Evolutionary conservation across 768 basidiomycete species (phyloP).

Genomic region (Neoboletus subvelutipes): DNA sequence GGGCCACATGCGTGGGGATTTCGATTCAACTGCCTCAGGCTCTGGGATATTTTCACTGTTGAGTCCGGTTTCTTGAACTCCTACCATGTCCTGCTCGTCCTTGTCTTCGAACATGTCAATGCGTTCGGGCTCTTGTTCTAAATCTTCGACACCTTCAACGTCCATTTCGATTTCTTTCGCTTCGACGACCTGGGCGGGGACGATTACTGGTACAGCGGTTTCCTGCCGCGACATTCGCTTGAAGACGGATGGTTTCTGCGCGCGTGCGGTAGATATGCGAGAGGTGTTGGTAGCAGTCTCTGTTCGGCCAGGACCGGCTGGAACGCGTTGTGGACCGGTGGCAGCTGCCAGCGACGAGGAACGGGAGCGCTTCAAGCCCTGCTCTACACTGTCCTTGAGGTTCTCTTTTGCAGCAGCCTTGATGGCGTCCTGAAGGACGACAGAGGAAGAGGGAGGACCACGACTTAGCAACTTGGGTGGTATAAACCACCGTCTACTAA

Average conservation of each 20-base stretch:
- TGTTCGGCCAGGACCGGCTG: slow-evolving; percentile 58
- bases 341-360: slow-evolving; percentile 65
- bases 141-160: slow-evolving; percentile 25
- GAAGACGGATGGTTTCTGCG: slow-evolving; percentile 35
- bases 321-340: slow-evolving; percentile 65
- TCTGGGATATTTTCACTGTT: slow-evolving; percentile 47
- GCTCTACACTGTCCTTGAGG: slow-evolving; percentile 54
- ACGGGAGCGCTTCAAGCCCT: slow-evolving; percentile 56
- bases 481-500: slow-evolving; percentile 32
- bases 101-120: slow-evolving; percentile 44
- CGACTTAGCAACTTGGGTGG: slow-evolving; percentile 1
- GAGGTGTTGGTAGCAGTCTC: slow-evolving; percentile 43
- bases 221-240: slow-evolving; percentile 43
- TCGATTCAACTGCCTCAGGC: slow-evolving; percentile 37
- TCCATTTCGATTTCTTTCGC: slow-evolving; percentile 64
- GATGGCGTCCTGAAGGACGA: slow-evolving; percentile 33
- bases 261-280: slow-evolving; percentile 32
- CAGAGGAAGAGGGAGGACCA: neutral
- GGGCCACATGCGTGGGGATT: slow-evolving; percentile 66
- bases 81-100: slow-evolving; percentile 67
- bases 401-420: slow-evolving; percentile 57
- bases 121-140: slow-evolving; percentile 42
- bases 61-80: slow-evolving; percentile 41
- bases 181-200: slow-evolving; percentile 41
- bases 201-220: slow-evolving; percentile 43